Conservation (phyloP, 2,329 filamentous ascomycete genomes). For the Fusarium ambrosium region DNA sequence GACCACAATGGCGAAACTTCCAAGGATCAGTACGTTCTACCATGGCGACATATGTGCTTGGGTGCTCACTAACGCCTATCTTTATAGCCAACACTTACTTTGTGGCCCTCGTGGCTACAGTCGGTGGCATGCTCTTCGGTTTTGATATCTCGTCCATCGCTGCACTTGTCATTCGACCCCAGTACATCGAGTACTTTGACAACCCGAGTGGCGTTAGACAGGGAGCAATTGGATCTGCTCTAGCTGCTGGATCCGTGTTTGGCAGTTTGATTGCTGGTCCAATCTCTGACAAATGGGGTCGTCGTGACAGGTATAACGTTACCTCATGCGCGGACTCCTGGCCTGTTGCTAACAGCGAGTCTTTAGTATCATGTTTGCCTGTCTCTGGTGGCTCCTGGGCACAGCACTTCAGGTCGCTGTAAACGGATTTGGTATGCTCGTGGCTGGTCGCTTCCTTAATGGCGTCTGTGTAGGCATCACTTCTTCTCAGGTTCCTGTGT, state of each 20-base stretch:
- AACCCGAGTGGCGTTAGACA: constrained; percentile 22
- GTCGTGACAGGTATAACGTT: constrained; percentile 15
- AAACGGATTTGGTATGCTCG: constrained; percentile 17
- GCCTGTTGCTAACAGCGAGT: background rate
- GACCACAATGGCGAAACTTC: constrained; percentile 12
- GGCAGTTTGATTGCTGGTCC: constrained; percentile 24
- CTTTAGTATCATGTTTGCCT: constrained; percentile 17
- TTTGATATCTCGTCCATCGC: constrained; percentile 25
- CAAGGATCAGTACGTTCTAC: constrained; percentile 12
- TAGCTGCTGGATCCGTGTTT: constrained; percentile 25
- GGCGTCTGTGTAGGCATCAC: constrained; percentile 20
- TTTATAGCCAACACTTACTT: constrained; percentile 16
- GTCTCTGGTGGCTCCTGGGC: constrained; percentile 10
- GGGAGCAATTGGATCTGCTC: constrained; percentile 23
- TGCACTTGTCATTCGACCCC: constrained; percentile 22
- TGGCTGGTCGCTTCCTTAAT: constrained; percentile 19
- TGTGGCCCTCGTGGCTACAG: constrained; percentile 18
- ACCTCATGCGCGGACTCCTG: background rate
- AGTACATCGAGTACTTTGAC: constrained; percentile 30
- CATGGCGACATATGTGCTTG: no score
- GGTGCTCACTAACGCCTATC: background rate
- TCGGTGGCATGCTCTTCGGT: constrained; percentile 26
- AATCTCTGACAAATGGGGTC: constrained; percentile 24
- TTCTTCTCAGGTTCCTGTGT: constrained; percentile 26
- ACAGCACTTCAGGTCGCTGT: background rate